Conservation (phyloP, 768 basidiomycete species). For the Pleurotus citrinopileatus region DNA sequence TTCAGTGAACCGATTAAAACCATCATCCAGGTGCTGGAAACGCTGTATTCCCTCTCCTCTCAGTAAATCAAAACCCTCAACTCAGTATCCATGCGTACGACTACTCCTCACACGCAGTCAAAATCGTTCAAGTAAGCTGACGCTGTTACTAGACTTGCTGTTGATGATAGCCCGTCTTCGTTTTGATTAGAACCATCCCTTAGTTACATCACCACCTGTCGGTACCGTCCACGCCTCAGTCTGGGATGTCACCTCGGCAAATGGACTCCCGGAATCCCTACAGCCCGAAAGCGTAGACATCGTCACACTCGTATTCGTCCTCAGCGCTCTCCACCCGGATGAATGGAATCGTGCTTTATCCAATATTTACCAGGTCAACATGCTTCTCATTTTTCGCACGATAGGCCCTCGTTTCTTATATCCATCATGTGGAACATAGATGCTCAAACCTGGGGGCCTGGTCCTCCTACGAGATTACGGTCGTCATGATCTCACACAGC, state of each 20-base stretch:
- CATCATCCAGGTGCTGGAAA: conserved; percentile 85
- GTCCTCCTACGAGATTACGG: conserved; percentile 93
- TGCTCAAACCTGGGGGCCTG: conserved; percentile 86
- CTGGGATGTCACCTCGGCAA: conserved; percentile 82
- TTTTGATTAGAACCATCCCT: conserved; percentile 68
- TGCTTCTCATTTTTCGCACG: neutral
- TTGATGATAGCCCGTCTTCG: too few species aligned
- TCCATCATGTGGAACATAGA: conserved; percentile 41
- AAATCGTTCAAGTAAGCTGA: conserved; percentile 74
- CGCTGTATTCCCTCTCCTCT: conserved; percentile 84
- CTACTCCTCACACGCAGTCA: conserved; percentile 85
- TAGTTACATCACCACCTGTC: conserved; percentile 63
- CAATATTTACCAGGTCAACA: conserved; percentile 74
- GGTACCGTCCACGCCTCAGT: conserved; percentile 79
- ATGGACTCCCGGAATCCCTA: conserved; percentile 60
- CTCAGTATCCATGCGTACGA: conserved; percentile 82
- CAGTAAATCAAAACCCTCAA: conserved; percentile 77
- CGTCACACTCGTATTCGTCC: conserved; percentile 87
- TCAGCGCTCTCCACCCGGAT: conserved; percentile 88
- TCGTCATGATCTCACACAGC: conserved; percentile 89
- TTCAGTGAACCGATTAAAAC: conserved; percentile 4
- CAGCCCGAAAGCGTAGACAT: conserved; percentile 77
- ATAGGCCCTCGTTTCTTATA: neutral
- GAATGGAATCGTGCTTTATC: conserved; percentile 86
- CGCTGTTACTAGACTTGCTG: too few species aligned